Evolutionary conservation across 768 basidiomycete genomes (phyloP), one percentile per base, ranked within the genome.

Genomic region (Trametes maxima): DNA sequence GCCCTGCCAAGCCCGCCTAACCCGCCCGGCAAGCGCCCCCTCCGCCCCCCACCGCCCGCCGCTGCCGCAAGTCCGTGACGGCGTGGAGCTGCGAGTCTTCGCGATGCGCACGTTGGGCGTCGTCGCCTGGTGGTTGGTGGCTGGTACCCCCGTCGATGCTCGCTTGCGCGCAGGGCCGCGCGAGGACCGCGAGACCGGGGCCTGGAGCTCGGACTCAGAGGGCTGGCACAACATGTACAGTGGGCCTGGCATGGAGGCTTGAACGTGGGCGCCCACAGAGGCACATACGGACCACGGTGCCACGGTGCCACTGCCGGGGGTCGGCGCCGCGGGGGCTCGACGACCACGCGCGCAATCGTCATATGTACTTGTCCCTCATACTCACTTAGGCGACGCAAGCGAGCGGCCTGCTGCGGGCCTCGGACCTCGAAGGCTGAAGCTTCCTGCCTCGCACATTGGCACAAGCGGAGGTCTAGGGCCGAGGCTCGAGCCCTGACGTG

Each of bases 241-340:
- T n/a, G n/a, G n/a, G n/a, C n/a, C n/a, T n/a, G n/a, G n/a, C n/a
- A n/a, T n/a, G n/a, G n/a, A n/a, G 22, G 51, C 36, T 1, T 22
- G 19, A 36, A 49, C 19, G 51, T 37, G 51, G 35, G 51, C 51
- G 37, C 51, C 51, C 51, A 52, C 39, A 52, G 36, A 11, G 51
- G 51, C 51, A 19, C 36, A 47, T 24, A 52, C 51, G 51, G 51
- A n/a, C n/a, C n/a, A n/a, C n/a, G n/a, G n/a, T n/a, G n/a, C n/a
- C n/a, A n/a, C n/a, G n/a, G n/a, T n/a, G n/a, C n/a, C n/a, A n/a
- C n/a, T 52, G 51, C 36, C 51, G 40, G 51, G 51, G 40, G 51
- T 52, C 51, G 51, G 3, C 28, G 8, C 28, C 37, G 51, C 51
- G n/a, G 19, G 36, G 11, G 36, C 35, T 19, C 14, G 51, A 19